phyloP scores from a whole-genome alignment of 495 filamentous ascomycete species.

The Glonium stellatum region DNA sequence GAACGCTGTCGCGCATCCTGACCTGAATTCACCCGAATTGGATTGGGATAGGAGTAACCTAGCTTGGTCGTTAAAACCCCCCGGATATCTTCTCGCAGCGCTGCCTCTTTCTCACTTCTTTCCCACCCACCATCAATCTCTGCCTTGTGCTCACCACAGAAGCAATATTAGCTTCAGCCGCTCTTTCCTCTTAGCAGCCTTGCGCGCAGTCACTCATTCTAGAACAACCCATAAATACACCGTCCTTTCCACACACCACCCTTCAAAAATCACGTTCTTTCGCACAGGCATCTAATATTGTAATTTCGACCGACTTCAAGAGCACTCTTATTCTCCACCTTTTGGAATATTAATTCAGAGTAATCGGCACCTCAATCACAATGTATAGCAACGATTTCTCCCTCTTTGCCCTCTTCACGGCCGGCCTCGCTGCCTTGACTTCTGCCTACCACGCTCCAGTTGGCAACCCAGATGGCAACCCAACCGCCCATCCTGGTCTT shows the following conservation, averaged over 20 bases:
- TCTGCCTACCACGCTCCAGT: constrained; percentile 45
- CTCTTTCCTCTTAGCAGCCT: constrained; percentile 14
- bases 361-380: background rate
- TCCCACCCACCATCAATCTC: constrained; percentile 3
- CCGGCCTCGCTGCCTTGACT: constrained; percentile 46
- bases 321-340: background rate
- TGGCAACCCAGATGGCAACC: constrained; percentile 48
- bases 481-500: constrained; percentile 48
- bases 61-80: background rate
- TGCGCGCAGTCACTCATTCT: constrained; percentile 17
- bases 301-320: constrained; percentile 1
- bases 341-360: background rate
- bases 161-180: constrained; percentile 29
- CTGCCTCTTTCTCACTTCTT: constrained; percentile 17
- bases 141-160: constrained; percentile 6
- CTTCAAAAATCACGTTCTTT: constrained; percentile 1
- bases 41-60: background rate
- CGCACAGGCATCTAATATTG: constrained; percentile 16
- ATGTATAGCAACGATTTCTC: constrained; percentile 32
- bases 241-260: constrained; percentile 5
- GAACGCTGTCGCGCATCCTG: constrained; percentile 5
- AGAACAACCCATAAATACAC: constrained; percentile 1
- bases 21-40: background rate
- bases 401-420: constrained; percentile 38
- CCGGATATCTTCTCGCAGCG: background rate